A percentile compares a stretch with the other conserved stretches of the same genome.
Conservation (phyloP, 2,329 filamentous ascomycete species). For the Ophiostoma pallidulum region DNA sequence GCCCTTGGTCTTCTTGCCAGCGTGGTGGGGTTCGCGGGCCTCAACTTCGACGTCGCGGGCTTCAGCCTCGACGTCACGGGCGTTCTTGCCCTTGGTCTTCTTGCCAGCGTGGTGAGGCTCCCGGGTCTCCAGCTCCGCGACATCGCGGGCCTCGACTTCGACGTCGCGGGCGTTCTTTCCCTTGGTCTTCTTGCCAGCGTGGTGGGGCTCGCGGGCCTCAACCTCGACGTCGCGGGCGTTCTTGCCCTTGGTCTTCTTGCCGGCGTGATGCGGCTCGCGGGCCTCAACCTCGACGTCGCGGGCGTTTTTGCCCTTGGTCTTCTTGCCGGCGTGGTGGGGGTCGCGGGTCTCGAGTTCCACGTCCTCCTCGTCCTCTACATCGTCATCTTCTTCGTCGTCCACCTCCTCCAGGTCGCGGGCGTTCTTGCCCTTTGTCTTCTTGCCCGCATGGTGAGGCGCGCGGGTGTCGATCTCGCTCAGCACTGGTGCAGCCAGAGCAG, state of each 20-base stretch:
- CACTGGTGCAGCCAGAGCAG: conserved; percentile 19
- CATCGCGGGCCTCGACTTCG: conserved; percentile 3
- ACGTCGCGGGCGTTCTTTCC: conserved; percentile 4
- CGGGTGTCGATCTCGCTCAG: conserved; percentile 13
- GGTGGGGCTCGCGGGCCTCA: conserved; percentile 16
- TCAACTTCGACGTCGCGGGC: too few relatives aligned
- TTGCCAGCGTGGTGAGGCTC: conserved; percentile 18
- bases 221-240: conserved; percentile 4
- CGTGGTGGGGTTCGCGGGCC: conserved; percentile 15
- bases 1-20: conserved; percentile 17
- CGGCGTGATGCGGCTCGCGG: conserved; percentile 18
- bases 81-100: conserved; percentile 14
- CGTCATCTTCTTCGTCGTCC: conserved; percentile 12
- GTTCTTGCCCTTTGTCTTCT: not conserved
- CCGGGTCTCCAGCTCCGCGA: conserved; percentile 4
- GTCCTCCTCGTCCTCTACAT: too few relatives aligned
- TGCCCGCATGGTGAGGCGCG: conserved; percentile 18
- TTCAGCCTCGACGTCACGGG: not conserved
- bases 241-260: conserved; percentile 16
- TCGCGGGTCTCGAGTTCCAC: conserved; percentile 18
- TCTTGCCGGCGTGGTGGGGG: conserved; percentile 20
- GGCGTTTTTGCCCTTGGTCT: conserved; percentile 14
- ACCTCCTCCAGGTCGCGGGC: conserved; percentile 6
- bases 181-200: conserved; percentile 14
- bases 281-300: conserved; percentile 9